Percentiles rank a stretch among this genome's conserved stretches.
phyloP scores from a whole-genome alignment of 2,329 filamentous ascomycete genomes.

The Parastagonospora nodorum region DNA sequence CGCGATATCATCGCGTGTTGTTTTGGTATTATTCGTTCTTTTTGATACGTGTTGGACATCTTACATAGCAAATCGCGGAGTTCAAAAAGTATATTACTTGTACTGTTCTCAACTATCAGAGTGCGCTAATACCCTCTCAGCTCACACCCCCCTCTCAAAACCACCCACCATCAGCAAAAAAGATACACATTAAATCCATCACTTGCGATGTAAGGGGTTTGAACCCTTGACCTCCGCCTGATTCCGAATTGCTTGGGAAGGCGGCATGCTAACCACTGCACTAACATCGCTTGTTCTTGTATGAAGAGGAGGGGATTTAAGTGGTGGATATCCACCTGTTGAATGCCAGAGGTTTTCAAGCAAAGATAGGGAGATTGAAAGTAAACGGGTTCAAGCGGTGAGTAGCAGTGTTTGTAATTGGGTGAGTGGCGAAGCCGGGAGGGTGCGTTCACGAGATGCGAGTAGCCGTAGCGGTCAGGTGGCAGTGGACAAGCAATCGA shows the following conservation, averaged over 20 bases:
- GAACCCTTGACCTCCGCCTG: slow-evolving; percentile 42
- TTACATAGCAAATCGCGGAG: no score
- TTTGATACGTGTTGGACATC: no score
- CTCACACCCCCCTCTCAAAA: slow-evolving; percentile 1
- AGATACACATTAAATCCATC: slow-evolving; percentile 15
- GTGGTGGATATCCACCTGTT: neutral
- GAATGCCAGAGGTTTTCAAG: neutral
- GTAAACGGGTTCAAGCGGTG: neutral
- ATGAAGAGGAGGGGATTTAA: neutral
- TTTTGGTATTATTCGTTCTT: no score
- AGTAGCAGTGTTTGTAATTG: neutral
- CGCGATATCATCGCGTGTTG: no score
- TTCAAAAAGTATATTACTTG: no score
- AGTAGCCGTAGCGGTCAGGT: neutral
- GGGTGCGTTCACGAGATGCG: neutral
- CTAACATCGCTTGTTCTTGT: slow-evolving; percentile 32
- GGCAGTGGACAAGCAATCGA: neutral
- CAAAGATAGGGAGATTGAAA: no score
- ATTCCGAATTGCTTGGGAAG: slow-evolving; percentile 37
- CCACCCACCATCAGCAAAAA: slow-evolving; percentile 5
- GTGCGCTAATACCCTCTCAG: neutral
- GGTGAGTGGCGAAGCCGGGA: neutral
- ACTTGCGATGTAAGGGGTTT: slow-evolving; percentile 20
- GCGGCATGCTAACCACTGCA: slow-evolving; percentile 48
- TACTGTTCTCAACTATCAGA: no score